Percentiles rank a stretch among this genome's conserved stretches.
phyloP scores from a whole-genome alignment of 805 yeast species.

The Hagleromyces aurorensis region DNA sequence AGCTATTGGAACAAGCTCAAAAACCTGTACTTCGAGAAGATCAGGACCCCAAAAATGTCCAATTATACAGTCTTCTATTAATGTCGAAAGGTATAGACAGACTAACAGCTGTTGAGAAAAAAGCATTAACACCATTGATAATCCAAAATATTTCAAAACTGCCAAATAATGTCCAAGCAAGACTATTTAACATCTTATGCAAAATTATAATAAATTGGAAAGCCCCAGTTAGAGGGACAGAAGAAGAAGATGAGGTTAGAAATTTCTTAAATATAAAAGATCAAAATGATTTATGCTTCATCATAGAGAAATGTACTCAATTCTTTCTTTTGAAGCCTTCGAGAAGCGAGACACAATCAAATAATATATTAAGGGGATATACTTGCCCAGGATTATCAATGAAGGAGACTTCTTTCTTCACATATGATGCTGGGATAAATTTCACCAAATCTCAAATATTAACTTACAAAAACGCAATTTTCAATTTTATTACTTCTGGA shows the following conservation, averaged over 20 bases:
- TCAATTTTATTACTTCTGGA: constrained; percentile 28
- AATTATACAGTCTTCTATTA: constrained; percentile 56
- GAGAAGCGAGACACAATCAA: constrained; percentile 26
- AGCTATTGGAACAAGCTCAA: constrained; percentile 57
- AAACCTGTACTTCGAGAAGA: constrained; percentile 39
- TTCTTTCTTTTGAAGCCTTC: constrained; percentile 52
- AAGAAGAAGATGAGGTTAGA: constrained; percentile 34
- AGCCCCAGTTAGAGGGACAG: constrained; percentile 40
- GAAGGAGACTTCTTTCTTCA: constrained; percentile 52
- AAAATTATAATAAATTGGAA: constrained; percentile 45
- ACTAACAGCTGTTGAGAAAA: constrained; percentile 32
- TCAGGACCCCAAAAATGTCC: constrained; percentile 43
- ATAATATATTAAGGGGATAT: constrained; percentile 37
- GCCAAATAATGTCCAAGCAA: constrained; percentile 37
- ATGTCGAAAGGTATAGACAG: constrained; percentile 62
- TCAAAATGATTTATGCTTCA: constrained; percentile 36
- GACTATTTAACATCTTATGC: constrained; percentile 54
- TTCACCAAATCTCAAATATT: constrained; percentile 43
- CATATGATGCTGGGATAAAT: constrained; percentile 58
- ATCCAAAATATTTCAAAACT: constrained; percentile 39
- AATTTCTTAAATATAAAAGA: constrained; percentile 32
- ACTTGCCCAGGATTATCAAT: constrained; percentile 58
- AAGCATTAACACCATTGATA: constrained; percentile 39
- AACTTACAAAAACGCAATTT: constrained; percentile 34
- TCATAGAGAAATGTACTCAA: constrained; percentile 43